Base-by-base conservation (phyloP, 108 stramenopile species). In the Skeletonema potamos region DNA sequence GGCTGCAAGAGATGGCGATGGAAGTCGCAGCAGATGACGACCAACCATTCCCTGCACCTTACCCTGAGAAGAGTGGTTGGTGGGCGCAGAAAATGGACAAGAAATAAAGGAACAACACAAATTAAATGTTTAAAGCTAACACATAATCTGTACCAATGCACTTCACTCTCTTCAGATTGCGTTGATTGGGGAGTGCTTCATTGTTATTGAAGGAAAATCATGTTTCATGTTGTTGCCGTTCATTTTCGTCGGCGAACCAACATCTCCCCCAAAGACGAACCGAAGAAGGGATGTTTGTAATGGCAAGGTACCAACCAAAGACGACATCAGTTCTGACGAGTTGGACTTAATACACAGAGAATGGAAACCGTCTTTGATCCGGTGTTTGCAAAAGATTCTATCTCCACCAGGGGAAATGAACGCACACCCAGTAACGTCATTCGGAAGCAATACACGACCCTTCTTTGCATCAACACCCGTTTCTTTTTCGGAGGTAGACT, bases 31-130 rank as follows among this genome's bases (percentile, higher is more conserved):
- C 91, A 2, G 90, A 91, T 74, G 73, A 82, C 24, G 86, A 79
- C 22, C 84, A 92, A 43, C 90, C 94, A 20, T 91, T 87, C 62
- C 91, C 94, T 56, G 91, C 90, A 22, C 94, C 94, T 12, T 87
- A 85, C 54, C 82, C 86, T 11, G 68, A 82, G 62, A 48, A 51
- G 3, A 67, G 78, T n/a, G 62, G 68, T 24, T 81, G 73, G 79
- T 73, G 73, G 58, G 63, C 72, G 0, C 29, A 37, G 54, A 33
- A 80, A 30, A 17, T 56, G 24, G 43, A 76, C 24, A 76, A 58
- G 46, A 59, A 59, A 59, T 59, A 24, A 59, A 59, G 30, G 17
- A 36, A 18, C 13, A 27, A 56, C 20, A 27, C 24, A 27, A 28
- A 55, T 17, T 37, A 41, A 30, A 34, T 41, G 36, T 36, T 18